Evolutionary conservation across 106 monocot genomes (phyloP).

Genomic region (Dendrobium catenatum): DNA sequence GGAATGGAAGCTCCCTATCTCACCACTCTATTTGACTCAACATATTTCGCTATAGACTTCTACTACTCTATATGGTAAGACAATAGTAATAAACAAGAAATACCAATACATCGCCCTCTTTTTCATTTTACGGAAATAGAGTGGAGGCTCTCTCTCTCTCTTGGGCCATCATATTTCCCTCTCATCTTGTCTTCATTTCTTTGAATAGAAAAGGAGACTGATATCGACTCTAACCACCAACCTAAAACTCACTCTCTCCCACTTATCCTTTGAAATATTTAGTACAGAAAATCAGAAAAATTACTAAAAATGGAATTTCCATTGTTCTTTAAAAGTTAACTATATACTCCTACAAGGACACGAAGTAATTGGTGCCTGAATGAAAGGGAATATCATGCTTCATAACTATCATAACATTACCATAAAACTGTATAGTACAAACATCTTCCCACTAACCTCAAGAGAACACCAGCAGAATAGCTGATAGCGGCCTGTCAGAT

Average conservation of each 20-base stretch:
- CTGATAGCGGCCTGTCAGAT: conserved; percentile 75
- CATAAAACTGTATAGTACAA: background rate
- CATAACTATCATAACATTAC: background rate
- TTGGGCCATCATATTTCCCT: no score
- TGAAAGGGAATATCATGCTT: background rate
- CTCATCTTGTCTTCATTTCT: no score
- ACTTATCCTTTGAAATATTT: background rate
- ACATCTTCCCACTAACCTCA: conserved; percentile 49
- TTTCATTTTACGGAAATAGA: background rate
- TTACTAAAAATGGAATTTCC: background rate
- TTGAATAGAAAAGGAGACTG: no score
- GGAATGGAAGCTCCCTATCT: no score
- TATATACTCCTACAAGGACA: background rate
- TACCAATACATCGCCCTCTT: background rate
- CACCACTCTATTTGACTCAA: no score
- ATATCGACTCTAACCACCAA: background rate
- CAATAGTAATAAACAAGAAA: background rate
- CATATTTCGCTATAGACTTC: no score
- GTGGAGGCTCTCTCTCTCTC: background rate
- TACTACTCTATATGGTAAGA: background rate
- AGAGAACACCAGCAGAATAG: conserved; percentile 74
- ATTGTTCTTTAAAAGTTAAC: background rate
- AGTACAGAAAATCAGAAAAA: background rate
- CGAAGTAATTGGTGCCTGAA: background rate
- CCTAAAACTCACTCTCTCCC: background rate